phyloP scores from a whole-genome alignment of 73 alveolate species.

The Paraurostyla sp. region DNA sequence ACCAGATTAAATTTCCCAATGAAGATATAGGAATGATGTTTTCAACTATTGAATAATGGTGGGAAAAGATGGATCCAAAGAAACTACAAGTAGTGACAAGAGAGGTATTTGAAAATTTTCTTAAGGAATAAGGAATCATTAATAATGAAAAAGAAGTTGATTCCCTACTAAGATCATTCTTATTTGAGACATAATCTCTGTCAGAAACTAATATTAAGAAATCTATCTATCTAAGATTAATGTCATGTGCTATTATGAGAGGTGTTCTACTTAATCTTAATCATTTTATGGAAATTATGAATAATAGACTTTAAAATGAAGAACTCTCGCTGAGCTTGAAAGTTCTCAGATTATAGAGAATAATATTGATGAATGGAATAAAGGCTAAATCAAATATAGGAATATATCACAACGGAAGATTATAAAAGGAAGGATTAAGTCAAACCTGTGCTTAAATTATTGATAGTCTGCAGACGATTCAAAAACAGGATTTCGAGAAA shows the following conservation, averaged over 20 bases:
- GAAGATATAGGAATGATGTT: constrained; percentile 41
- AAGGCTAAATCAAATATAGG: constrained; percentile 36
- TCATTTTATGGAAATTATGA: not conserved
- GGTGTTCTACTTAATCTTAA: constrained; percentile 10
- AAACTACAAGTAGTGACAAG: not conserved
- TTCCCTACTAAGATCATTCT: constrained; percentile 9
- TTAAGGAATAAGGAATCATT: not conserved
- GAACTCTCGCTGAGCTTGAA: not conserved
- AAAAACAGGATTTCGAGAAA: no score
- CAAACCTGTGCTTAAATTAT: not conserved
- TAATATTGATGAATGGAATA: not conserved
- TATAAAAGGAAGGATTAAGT: constrained; percentile 20
- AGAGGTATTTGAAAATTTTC: not conserved
- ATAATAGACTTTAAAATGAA: not conserved
- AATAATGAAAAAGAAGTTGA: constrained; percentile 25
- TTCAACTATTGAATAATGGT: constrained; percentile 12
- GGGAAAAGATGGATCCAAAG: constrained; percentile 24
- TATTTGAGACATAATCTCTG: not conserved
- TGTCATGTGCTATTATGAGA: constrained; percentile 41
- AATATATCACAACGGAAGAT: constrained; percentile 4
- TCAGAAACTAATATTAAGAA: not conserved
- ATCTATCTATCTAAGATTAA: not conserved
- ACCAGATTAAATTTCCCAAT: not conserved
- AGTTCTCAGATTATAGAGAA: constrained; percentile 13
- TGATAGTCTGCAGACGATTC: not conserved